Evolutionary conservation across 2,329 filamentous ascomycete species (phyloP), one percentile per base, ranked within the genome.

Genomic region (Hortaea werneckii): DNA sequence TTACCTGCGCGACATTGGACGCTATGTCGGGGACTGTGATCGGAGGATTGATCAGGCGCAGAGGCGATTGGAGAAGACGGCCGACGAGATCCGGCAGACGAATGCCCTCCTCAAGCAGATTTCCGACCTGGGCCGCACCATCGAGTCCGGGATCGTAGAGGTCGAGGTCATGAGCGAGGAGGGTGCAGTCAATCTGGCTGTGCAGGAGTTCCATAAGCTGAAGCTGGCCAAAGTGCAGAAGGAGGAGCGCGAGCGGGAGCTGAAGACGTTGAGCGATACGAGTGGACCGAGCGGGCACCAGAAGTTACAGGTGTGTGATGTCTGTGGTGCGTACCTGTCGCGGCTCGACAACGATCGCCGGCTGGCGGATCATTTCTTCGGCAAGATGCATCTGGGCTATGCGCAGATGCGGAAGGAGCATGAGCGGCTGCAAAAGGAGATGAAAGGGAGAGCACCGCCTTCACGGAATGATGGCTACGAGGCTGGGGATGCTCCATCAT

Each of bases 331-430:
- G 5, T 98, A 96, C 65, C 76, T 98, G 34, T 88, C 82, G 51
- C 74, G 92, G 20, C 76, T 98, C 29, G 92, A 98, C 64, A 98
- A 98, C 62, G 92, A 98, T 65, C 79, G 92, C 32, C 78, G 92
- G 29, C 67, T 98, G 61, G 92, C 92, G 13, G 92, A 98, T 64
- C 92, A 98, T 66, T 98, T 98, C 64, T 96, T 95, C 67, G 92
- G 92, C 20, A 98, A 98, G 74, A 98, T 98, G 92, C 92, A 98
- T 63, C 71, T 98, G 47, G 92, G 92, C 0, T 98, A 96, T 64
- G 92, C 92, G 11, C 87, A 95, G 69, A 98, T 98, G 92, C 80
- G 92, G 58, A 94, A 92, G 74, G 92, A 88, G 3, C 88, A 80
- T 59, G 88, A 95, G 46, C 72, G 78, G n/a, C 80, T 98, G 51